phyloP scores from a whole-genome alignment of 192 early-diverging fungal species.

The Backusella australiensis region DNA sequence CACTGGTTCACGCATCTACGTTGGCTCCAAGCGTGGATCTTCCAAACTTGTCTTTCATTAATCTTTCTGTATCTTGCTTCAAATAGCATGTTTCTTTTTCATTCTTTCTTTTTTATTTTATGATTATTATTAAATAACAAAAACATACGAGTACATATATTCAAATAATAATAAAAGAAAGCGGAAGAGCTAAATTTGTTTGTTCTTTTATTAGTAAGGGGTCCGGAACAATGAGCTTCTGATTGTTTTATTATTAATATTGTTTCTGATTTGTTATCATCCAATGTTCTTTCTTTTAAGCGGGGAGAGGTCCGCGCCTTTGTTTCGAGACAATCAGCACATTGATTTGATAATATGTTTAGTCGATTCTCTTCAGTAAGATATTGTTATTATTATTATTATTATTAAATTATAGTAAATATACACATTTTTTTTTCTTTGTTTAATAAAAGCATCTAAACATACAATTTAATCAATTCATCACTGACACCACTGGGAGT shows the following conservation, averaged over 20 bases:
- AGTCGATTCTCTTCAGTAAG: background rate
- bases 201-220: background rate
- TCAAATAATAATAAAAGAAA: background rate
- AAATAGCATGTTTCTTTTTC: background rate
- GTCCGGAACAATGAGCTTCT: too few species aligned
- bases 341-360: background rate
- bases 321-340: background rate
- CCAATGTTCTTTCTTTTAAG: too few species aligned
- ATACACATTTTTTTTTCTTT: slow-evolving; percentile 14
- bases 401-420: background rate
- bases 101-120: background rate
- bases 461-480: slow-evolving; percentile 82
- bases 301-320: background rate
- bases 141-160: background rate
- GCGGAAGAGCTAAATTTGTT: background rate
- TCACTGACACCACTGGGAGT: slow-evolving; percentile 88
- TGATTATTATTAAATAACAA: background rate
- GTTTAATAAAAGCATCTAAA: slow-evolving; percentile 40
- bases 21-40: slow-evolving; percentile 18
- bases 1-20: background rate
- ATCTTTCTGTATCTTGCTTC: background rate
- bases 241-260: too few species aligned
- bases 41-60: slow-evolving; percentile 19
- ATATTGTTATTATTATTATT: too few species aligned
- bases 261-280: too few species aligned